phyloP scores from a whole-genome alignment of 805 yeast genomes.

The Candida loeiensis region DNA sequence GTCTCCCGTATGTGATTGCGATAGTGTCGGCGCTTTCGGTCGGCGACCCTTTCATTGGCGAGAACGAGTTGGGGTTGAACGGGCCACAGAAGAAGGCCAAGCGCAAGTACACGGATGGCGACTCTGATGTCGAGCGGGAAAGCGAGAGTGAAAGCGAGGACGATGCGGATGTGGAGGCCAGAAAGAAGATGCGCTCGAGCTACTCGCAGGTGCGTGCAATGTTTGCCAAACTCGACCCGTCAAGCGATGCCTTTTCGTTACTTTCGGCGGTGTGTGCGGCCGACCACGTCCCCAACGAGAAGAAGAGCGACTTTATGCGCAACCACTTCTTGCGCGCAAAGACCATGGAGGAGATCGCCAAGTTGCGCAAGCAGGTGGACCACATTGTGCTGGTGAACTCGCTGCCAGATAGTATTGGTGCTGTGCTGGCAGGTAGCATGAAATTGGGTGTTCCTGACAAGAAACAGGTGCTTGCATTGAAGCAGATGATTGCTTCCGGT shows the following conservation, averaged over 20 bases:
- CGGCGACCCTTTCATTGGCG: conserved; percentile 83
- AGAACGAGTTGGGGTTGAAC: conserved; percentile 65
- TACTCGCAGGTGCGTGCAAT: conserved; percentile 56
- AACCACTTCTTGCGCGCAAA: conserved; percentile 72
- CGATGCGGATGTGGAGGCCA: conserved; percentile 36
- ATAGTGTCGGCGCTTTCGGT: conserved; percentile 89
- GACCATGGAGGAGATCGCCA: conserved; percentile 78
- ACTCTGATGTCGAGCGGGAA: conserved; percentile 37
- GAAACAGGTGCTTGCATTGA: conserved; percentile 69
- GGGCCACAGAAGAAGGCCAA: conserved; percentile 12
- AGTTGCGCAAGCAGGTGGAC: conserved; percentile 75
- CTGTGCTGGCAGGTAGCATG: conserved; percentile 31
- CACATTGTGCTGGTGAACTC: conserved; percentile 69
- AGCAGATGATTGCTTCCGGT: conserved; percentile 91
- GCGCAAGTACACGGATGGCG: conserved; percentile 22
- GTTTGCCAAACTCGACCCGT: conserved; percentile 65
- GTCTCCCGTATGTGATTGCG: conserved; percentile 86
- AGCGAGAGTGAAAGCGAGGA: conserved; percentile 31
- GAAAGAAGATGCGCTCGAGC: conserved; percentile 43
- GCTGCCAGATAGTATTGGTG: conserved; percentile 57
- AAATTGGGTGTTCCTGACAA: conserved; percentile 65
- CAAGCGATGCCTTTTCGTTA: conserved; percentile 70
- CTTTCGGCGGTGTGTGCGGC: conserved; percentile 84
- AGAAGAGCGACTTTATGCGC: conserved; percentile 47
- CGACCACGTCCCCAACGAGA: conserved; percentile 62